Conservation (phyloP, 2,329 filamentous ascomycete genomes). For the Aschersonia sp. region DNA sequence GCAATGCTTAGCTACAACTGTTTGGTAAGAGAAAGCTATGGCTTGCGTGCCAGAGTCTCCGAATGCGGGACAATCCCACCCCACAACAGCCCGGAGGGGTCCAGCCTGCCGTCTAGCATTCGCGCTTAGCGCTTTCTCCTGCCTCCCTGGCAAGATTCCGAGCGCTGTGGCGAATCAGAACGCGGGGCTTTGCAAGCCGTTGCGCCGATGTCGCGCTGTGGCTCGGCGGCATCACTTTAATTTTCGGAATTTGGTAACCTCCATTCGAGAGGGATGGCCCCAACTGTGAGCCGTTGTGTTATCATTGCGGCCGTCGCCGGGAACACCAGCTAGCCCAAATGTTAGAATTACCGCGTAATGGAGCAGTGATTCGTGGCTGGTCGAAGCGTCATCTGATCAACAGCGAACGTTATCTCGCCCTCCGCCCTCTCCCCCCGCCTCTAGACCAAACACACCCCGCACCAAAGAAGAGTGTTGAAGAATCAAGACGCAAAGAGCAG, state of each 20-base stretch:
- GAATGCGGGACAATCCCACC: constrained; percentile 11
- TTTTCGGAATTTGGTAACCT: background rate
- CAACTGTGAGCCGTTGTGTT: too few relatives aligned
- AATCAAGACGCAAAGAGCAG: too few relatives aligned
- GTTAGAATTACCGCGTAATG: too few relatives aligned
- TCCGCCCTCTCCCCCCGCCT: too few relatives aligned
- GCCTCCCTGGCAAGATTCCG: background rate
- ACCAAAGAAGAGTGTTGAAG: too few relatives aligned
- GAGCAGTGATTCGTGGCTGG: too few relatives aligned
- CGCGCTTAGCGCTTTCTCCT: background rate
- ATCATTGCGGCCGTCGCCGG: too few relatives aligned
- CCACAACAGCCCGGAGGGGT: constrained; percentile 10
- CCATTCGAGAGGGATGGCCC: too few relatives aligned
- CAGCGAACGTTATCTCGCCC: too few relatives aligned
- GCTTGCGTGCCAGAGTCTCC: constrained; percentile 7
- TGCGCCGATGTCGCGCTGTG: constrained; percentile 17
- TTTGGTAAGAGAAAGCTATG: constrained; percentile 22
- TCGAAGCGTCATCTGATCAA: too few relatives aligned
- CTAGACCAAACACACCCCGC: too few relatives aligned
- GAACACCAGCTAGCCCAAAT: too few relatives aligned
- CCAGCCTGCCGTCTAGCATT: constrained; percentile 3
- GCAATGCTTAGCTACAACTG: constrained; percentile 16
- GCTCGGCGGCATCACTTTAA: background rate
- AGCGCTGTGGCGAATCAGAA: constrained; percentile 15
- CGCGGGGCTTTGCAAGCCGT: constrained; percentile 13